These are phyloP conservation scores for Marsdenia floribunda DNA, from an alignment of 257 asterid species.

Conservation along the genomic window DNA sequence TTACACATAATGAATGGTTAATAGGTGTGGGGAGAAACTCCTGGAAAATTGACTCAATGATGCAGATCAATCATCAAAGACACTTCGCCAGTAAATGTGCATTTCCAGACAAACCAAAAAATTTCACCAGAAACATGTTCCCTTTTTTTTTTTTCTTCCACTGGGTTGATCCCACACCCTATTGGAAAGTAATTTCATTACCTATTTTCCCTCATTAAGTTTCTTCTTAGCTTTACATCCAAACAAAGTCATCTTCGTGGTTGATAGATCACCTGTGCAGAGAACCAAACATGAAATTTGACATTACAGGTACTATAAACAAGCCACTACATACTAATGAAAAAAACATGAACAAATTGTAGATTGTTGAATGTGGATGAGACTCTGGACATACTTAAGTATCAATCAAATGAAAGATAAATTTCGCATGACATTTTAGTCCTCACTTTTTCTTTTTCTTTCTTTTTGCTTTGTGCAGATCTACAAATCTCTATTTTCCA, in stretches of 20 bases:
- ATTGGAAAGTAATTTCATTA: background rate
- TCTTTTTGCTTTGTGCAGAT: constrained; percentile 35
- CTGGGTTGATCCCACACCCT: background rate
- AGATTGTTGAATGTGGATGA: background rate
- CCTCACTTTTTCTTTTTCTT: background rate
- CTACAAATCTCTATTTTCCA: constrained; percentile 69
- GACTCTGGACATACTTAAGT: background rate
- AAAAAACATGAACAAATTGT: background rate
- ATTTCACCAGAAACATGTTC: background rate
- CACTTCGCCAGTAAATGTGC: background rate
- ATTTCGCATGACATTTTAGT: constrained; percentile 1
- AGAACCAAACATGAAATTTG: background rate
- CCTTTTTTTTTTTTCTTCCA: background rate
- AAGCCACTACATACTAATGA: background rate
- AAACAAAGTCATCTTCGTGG: background rate
- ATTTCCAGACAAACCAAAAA: background rate
- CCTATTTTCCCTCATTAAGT: background rate
- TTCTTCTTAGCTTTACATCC: background rate
- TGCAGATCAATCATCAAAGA: background rate
- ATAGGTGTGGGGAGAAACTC: background rate
- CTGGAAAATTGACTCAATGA: background rate
- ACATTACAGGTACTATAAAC: background rate
- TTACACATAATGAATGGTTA: background rate
- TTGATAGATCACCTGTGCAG: background rate
- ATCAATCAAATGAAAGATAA: background rate